A percentile compares a stretch with the other conserved stretches of the same genome.
phyloP scores from a whole-genome alignment of 2,329 filamentous ascomycete genomes.

The Nothophoma quercina region DNA sequence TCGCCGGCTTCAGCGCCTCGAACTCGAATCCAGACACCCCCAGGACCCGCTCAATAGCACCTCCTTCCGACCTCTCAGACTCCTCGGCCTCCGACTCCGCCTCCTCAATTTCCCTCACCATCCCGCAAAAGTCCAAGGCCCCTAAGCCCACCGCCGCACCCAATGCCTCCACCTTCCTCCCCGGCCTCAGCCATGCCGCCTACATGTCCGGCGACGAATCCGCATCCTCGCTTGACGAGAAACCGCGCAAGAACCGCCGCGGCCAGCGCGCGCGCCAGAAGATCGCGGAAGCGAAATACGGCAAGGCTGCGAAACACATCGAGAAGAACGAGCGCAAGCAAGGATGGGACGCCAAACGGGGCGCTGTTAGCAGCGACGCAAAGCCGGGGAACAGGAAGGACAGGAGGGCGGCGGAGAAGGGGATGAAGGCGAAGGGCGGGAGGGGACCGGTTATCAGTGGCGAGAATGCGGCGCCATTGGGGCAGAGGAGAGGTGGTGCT shows the following conservation, averaged over 20 bases:
- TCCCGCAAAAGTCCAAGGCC: slow-evolving; percentile 18
- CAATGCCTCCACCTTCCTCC: slow-evolving; percentile 69
- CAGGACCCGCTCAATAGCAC: slow-evolving; percentile 16
- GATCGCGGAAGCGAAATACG: slow-evolving; percentile 83
- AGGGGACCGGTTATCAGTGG: slow-evolving; percentile 40
- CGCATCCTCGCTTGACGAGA: slow-evolving; percentile 64
- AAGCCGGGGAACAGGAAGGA: slow-evolving; percentile 33
- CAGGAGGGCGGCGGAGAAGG: slow-evolving; percentile 24
- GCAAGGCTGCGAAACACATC: slow-evolving; percentile 72
- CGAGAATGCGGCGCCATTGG: slow-evolving; percentile 42
- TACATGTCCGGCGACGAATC: slow-evolving; percentile 82
- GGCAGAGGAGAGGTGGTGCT: slow-evolving; percentile 37
- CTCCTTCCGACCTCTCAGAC: slow-evolving; percentile 23
- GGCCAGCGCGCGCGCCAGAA: slow-evolving; percentile 80
- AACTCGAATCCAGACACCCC: slow-evolving; percentile 4
- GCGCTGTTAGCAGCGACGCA: slow-evolving; percentile 55
- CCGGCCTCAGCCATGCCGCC: slow-evolving; percentile 76
- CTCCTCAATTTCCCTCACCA: slow-evolving; percentile 14
- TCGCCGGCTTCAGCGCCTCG: slow-evolving; percentile 13
- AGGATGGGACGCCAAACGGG: slow-evolving; percentile 67
- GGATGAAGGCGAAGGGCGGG: slow-evolving; percentile 24
- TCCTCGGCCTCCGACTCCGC: slow-evolving; percentile 29
- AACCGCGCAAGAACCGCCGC: slow-evolving; percentile 73
- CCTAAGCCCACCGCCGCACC: slow-evolving; percentile 26
- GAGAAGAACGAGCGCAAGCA: slow-evolving; percentile 57